Evolutionary conservation across 2,329 filamentous ascomycete genomes (phyloP).

Genomic region (Chrysosporium keratinophilum): DNA sequence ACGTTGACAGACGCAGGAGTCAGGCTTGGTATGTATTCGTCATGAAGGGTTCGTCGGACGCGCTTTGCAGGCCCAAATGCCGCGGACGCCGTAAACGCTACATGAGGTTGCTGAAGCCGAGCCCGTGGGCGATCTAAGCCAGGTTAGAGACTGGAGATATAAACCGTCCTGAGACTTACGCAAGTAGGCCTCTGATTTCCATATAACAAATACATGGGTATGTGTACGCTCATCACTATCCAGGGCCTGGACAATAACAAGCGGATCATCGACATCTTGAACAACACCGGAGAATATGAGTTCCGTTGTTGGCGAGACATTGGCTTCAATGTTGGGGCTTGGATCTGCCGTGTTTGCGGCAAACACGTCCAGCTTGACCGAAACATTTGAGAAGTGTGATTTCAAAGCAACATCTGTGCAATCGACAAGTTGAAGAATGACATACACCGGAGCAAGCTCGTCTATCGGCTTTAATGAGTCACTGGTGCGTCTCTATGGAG

Average conservation of each 20-base stretch:
- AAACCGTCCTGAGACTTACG: slow-evolving; percentile 24
- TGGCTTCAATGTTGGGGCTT: slow-evolving; percentile 30
- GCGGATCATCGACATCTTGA: slow-evolving; percentile 32
- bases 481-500: slow-evolving; percentile 39
- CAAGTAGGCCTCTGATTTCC: slow-evolving; percentile 36
- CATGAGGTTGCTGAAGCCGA: slow-evolving; percentile 45
- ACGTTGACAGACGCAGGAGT: slow-evolving; percentile 50
- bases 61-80: slow-evolving; percentile 37
- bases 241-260: slow-evolving; percentile 37
- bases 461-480: slow-evolving; percentile 37
- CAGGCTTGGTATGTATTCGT: slow-evolving; percentile 45
- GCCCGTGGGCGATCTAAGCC: slow-evolving; percentile 37
- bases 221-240: slow-evolving; percentile 30
- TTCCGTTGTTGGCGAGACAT: slow-evolving; percentile 28
- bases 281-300: slow-evolving; percentile 36
- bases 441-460: slow-evolving; percentile 43
- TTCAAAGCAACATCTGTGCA: slow-evolving; percentile 41
- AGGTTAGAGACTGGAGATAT: neutral
- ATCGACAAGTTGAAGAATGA: slow-evolving; percentile 43
- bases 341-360: slow-evolving; percentile 33
- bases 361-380: slow-evolving; percentile 43
- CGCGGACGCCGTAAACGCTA: slow-evolving; percentile 45
- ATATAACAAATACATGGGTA: slow-evolving; percentile 36
- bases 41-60: slow-evolving; percentile 31
- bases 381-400: slow-evolving; percentile 40